Conservation (phyloP, 2,329 filamentous ascomycete species). For the Xylaria sp. region DNA sequence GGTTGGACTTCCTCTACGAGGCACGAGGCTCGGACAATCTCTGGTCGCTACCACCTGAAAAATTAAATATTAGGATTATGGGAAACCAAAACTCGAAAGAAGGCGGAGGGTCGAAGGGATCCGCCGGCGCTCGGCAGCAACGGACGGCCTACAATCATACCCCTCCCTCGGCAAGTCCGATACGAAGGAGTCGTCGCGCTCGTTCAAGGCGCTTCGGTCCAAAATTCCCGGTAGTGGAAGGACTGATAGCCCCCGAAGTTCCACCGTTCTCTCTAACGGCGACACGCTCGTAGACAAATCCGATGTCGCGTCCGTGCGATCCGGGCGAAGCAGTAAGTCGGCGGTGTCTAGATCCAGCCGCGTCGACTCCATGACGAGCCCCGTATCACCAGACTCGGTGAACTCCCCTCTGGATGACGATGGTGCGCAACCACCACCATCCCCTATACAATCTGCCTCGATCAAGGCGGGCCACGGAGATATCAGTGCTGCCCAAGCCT, state of each 20-base stretch:
- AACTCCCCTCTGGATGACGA: conserved; percentile 47
- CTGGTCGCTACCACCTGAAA: background rate
- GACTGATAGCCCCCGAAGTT: conserved; percentile 81
- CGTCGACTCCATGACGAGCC: conserved; percentile 49
- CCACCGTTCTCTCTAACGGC: conserved; percentile 67
- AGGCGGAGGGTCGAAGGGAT: conserved; percentile 58
- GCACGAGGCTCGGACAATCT: conserved; percentile 24
- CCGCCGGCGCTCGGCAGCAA: conserved; percentile 43
- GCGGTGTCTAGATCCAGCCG: conserved; percentile 57
- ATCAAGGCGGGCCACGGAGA: conserved; percentile 76
- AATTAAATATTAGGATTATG: conserved; percentile 54
- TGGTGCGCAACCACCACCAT: conserved; percentile 74
- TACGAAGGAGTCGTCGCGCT: conserved; percentile 89
- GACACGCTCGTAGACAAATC: conserved; percentile 67
- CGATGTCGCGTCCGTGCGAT: conserved; percentile 77
- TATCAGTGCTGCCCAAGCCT: conserved; percentile 79
- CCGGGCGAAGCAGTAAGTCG: conserved; percentile 65
- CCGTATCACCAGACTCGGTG: conserved; percentile 47
- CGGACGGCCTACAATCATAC: conserved; percentile 73
- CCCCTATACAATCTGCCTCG: conserved; percentile 79
- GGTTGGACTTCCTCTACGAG: conserved; percentile 27
- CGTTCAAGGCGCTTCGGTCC: conserved; percentile 81
- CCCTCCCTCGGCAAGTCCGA: conserved; percentile 92
- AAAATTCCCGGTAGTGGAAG: conserved; percentile 81
- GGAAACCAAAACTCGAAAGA: conserved; percentile 76